Base-by-base conservation (phyloP, 495 filamentous ascomycete genomes). In the Hypoxylon subgilvum region DNA sequence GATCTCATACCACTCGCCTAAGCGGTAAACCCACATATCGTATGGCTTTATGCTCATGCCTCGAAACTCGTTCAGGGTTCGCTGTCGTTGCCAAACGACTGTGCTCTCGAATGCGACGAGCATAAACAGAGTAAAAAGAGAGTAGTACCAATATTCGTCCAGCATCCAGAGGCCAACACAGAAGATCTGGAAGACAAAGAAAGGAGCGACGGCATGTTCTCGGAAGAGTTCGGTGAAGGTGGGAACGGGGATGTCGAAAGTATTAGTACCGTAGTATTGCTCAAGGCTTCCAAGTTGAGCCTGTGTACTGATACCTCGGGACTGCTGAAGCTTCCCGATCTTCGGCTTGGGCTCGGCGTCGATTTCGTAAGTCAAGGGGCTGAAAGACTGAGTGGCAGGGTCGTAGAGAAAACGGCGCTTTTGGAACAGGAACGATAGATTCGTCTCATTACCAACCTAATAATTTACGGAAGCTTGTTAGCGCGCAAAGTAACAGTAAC, bases 61-160 rank as follows among this genome's bases (percentile, higher is more conserved):
- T 40, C 94, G 91, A 77, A 99, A 99, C 72, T 99, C 94, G 65
- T 81, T 93, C 60, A 99, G 71, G n/a, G 94, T 97, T 52, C 92
- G 83, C 79, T 99, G 94, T 53, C 94, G 86, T 77, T 99, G 94
- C 94, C 94, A 99, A 8, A 99, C 94, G 13, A 99, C 94, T 6
- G 94, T 99, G 72, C 92, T 96, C 78, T 99, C 94, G 69, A 99
- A 99, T 38, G 84, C 88, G 56, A 97, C 88, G 27, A 99, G 85
- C 94, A 97, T 97, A 77, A 97, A 93, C 16, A 97, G 85, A 1
- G 94, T 97, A 69, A 99, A 99, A 9, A 99, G 82, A 55, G 94
- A 99, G 72, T 97, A 99, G 76, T 99, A 99, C 94, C 94, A 99
- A 76, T 97, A 97, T 75, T 99, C 94, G 72, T 99, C 94, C 72